Conservation (phyloP, 768 basidiomycete genomes). For the Lentinus tigrinus region DNA sequence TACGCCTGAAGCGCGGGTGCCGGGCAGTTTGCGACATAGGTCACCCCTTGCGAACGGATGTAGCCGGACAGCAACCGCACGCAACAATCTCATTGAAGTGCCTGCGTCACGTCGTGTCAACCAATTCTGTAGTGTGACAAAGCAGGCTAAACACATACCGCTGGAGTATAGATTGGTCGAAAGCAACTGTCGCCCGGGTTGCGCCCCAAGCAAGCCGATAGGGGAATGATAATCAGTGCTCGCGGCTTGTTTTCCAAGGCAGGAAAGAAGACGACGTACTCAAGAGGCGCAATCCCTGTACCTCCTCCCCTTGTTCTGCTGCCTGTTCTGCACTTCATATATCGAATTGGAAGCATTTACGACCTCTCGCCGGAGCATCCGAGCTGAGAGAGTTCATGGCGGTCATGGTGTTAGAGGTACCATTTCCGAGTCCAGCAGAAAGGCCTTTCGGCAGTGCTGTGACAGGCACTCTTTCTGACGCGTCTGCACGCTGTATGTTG, state of each 20-base stretch:
- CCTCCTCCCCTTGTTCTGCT: conserved; percentile 4
- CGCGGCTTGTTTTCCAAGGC: not conserved
- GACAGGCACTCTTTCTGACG: too few species aligned
- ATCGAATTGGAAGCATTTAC: conserved; percentile 8
- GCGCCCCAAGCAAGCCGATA: not conserved
- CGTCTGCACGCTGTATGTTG: too few species aligned
- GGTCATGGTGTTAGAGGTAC: not conserved
- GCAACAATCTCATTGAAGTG: conserved; percentile 63
- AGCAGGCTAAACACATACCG: not conserved
- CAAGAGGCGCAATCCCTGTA: not conserved
- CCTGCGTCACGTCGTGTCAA: conserved; percentile 29
- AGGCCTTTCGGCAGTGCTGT: too few species aligned
- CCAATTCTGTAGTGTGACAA: not conserved
- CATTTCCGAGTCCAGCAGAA: too few species aligned
- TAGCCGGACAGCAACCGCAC: conserved; percentile 54
- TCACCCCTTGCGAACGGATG: too few species aligned
- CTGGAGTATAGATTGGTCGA: conserved; percentile 20
- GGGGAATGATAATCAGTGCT: too few species aligned
- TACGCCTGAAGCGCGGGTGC: too few species aligned
- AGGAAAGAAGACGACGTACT: not conserved
- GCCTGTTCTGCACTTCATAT: conserved; percentile 1
- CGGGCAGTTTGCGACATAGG: too few species aligned
- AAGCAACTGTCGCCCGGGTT: not conserved
- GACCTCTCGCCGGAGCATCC: conserved; percentile 3
- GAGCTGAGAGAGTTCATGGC: not conserved